A percentile compares a stretch with the other conserved stretches of the same genome.
phyloP scores from a whole-genome alignment of 441 rosid genomes.

The Jatropha podagrica region DNA sequence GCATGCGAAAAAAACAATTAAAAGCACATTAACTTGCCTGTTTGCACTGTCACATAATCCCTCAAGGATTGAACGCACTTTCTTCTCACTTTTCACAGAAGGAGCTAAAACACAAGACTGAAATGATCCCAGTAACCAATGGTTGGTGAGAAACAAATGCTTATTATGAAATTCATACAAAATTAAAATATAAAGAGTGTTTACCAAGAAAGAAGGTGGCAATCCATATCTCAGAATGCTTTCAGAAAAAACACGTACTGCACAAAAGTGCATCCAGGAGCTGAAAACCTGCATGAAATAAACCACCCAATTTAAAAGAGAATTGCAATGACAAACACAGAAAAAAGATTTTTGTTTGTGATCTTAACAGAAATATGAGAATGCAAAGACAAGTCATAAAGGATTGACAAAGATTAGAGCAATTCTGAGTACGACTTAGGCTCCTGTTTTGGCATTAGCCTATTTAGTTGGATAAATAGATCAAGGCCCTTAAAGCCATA shows the following conservation, averaged over 20 bases:
- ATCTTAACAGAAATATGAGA: neutral
- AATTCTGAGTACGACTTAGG: neutral
- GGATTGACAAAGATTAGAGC: neutral
- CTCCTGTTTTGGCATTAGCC: neutral
- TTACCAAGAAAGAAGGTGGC: slow-evolving; percentile 97
- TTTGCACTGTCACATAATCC: slow-evolving; percentile 64
- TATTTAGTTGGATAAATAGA: neutral
- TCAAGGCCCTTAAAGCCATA: neutral
- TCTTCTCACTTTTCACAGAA: slow-evolving; percentile 80
- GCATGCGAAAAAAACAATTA: neutral
- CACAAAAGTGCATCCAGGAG: slow-evolving; percentile 99
- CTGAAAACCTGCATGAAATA: slow-evolving; percentile 75
- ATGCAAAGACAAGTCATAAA: neutral
- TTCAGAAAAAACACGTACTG: slow-evolving; percentile 87
- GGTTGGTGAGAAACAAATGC: slow-evolving; percentile 17
- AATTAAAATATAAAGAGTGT: slow-evolving; percentile 1
- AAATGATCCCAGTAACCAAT: slow-evolving; percentile 27
- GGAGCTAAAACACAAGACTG: slow-evolving; percentile 96
- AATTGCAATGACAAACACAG: neutral
- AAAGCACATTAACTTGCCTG: slow-evolving; percentile 52
- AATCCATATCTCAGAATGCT: slow-evolving; percentile 98
- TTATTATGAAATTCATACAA: neutral
- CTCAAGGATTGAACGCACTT: slow-evolving; percentile 91
- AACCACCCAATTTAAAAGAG: slow-evolving; percentile 15
- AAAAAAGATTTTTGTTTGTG: neutral